Evolutionary conservation across 805 yeast species (phyloP).

Genomic region (Starmera amethionina): DNA sequence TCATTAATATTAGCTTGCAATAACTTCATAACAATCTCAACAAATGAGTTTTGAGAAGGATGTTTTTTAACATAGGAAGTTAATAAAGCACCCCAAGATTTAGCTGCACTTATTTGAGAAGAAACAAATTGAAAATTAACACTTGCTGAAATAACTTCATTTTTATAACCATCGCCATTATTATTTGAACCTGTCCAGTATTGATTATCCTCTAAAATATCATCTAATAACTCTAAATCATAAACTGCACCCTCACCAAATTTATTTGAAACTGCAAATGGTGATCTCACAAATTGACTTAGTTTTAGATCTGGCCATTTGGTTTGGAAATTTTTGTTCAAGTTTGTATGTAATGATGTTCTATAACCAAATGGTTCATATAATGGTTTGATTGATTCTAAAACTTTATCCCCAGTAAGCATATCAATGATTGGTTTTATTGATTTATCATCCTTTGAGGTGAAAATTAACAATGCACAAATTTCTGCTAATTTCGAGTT

Average conservation of each 20-base stretch:
- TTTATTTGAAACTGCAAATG: conserved; percentile 33
- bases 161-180: conserved; percentile 26
- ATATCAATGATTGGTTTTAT: conserved; percentile 32
- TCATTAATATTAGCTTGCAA: conserved; percentile 40
- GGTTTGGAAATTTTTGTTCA: conserved; percentile 34
- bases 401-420: conserved; percentile 29
- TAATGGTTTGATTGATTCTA: conserved; percentile 22
- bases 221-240: conserved; percentile 54
- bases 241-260: conserved; percentile 48
- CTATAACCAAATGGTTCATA: conserved; percentile 38
- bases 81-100: conserved; percentile 69
- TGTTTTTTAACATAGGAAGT: conserved; percentile 50
- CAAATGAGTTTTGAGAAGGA: conserved; percentile 20
- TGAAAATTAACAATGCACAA: conserved; percentile 60
- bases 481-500: conserved; percentile 67
- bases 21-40: conserved; percentile 36
- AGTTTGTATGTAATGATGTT: conserved; percentile 32
- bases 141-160: conserved; percentile 47
- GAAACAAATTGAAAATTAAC: conserved; percentile 52
- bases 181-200: conserved; percentile 30
- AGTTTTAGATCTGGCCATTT: conserved; percentile 39
- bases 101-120: conserved; percentile 60
- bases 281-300: conserved; percentile 40
- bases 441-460: conserved; percentile 34
- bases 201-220: conserved; percentile 34